Evolutionary conservation across 1,284 basidiomycete genomes (phyloP).

Genomic region (Chalciporus sp.): DNA sequence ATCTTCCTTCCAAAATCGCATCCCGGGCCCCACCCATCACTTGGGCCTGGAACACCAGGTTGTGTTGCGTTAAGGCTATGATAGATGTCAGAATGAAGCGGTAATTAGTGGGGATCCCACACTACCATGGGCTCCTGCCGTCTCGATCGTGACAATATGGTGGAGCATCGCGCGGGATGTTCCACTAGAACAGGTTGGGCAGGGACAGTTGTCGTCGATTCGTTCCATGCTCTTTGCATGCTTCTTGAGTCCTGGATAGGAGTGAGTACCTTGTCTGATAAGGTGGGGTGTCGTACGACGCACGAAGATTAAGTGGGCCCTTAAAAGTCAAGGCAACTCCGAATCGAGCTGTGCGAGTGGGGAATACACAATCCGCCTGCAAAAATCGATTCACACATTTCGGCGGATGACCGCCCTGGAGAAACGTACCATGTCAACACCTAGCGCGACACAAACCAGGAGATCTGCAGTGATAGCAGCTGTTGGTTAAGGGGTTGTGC

Average conservation of each 20-base stretch:
- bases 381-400: background rate
- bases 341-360: conserved; percentile 84
- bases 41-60: conserved; percentile 79
- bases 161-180: conserved; percentile 73
- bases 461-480: conserved; percentile 55
- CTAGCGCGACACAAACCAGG: conserved; percentile 84
- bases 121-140: conserved; percentile 76
- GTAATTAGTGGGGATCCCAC: conserved; percentile 24
- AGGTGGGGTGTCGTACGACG: conserved; percentile 22
- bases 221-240: conserved; percentile 67
- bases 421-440: conserved; percentile 77
- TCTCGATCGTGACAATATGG: conserved; percentile 74
- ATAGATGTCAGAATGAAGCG: conserved; percentile 22
- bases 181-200: conserved; percentile 71
- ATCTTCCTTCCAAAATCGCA: conserved; percentile 74
- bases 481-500: background rate
- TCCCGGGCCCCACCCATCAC: conserved; percentile 79
- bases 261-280: conserved; percentile 6
- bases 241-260: conserved; percentile 57
- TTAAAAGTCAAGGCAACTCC: conserved; percentile 80
- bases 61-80: conserved; percentile 76
- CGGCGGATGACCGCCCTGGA: background rate
- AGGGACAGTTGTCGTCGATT: conserved; percentile 77
- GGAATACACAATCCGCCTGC: conserved; percentile 88
- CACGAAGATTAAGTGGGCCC: conserved; percentile 80